Evolutionary conservation across 805 yeast species (phyloP).

Genomic region (Myxozyma lipomycoides): DNA sequence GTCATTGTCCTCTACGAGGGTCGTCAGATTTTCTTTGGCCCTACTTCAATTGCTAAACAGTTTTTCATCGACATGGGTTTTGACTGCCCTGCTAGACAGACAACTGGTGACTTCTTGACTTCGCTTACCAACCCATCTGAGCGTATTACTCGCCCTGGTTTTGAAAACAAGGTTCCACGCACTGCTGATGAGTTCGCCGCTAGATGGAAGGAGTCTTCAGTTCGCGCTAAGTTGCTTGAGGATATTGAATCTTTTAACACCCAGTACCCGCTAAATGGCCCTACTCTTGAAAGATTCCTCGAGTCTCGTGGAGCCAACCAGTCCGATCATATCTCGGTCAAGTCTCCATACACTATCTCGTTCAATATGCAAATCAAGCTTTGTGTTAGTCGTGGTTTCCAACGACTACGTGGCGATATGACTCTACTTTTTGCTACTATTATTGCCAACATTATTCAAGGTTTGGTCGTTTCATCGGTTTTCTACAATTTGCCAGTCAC

Average conservation of each 20-base stretch:
- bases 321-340: conserved; percentile 39
- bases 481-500: conserved; percentile 50
- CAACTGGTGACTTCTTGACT: conserved; percentile 42
- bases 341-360: conserved; percentile 46
- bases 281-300: conserved; percentile 30
- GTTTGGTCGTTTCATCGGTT: conserved; percentile 62
- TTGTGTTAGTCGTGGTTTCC: conserved; percentile 36
- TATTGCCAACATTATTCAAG: conserved; percentile 50
- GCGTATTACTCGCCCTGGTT: conserved; percentile 45
- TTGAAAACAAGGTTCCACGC: conserved; percentile 48
- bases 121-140: conserved; percentile 48
- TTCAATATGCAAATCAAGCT: conserved; percentile 46
- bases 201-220: conserved; percentile 48
- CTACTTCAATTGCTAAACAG: conserved; percentile 44
- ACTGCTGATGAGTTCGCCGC: conserved; percentile 43
- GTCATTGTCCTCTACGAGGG: conserved; percentile 55
- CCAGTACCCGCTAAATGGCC: conserved; percentile 30
- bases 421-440: conserved; percentile 47
- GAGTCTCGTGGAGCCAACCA: conserved; percentile 39
- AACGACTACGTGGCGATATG: conserved; percentile 55
- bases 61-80: conserved; percentile 55
- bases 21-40: conserved; percentile 53
- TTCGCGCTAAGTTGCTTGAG: conserved; percentile 40
- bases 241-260: conserved; percentile 43
- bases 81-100: conserved; percentile 53